Conservation (phyloP, 2,329 filamentous ascomycete species). For the Ophiostoma piceae region DNA sequence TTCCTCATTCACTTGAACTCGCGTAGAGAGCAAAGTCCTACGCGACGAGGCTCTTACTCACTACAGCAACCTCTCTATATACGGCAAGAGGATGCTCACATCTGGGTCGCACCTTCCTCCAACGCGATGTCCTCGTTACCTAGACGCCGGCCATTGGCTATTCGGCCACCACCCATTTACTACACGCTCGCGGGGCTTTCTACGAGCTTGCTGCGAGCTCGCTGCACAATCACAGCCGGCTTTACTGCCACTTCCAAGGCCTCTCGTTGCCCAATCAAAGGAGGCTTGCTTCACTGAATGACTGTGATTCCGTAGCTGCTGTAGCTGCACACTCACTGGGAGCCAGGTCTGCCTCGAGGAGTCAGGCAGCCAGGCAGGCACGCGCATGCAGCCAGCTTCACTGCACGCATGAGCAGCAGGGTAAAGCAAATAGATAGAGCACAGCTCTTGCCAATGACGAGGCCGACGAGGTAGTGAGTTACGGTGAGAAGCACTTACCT, state of each 20-base stretch:
- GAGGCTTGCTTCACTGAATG: background rate
- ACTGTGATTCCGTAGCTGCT: background rate
- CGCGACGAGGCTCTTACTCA: background rate
- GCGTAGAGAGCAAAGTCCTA: background rate
- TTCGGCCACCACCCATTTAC: background rate
- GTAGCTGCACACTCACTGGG: background rate
- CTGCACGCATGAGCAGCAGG: background rate
- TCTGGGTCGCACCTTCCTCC: constrained; percentile 1
- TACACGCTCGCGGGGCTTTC: background rate
- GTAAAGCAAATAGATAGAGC: background rate
- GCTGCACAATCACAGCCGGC: background rate
- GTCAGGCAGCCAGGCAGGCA: background rate
- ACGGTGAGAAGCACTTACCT: constrained; percentile 5
- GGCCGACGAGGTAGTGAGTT: constrained; percentile 4
- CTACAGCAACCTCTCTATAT: background rate
- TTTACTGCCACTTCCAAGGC: no score
- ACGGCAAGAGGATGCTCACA: background rate
- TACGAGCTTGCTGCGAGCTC: background rate
- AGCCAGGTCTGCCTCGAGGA: background rate
- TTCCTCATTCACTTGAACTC: background rate
- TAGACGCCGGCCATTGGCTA: background rate
- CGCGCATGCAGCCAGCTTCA: background rate
- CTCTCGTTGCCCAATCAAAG: no score
- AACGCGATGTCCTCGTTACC: background rate
- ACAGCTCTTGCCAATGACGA: background rate